Evolutionary conservation across 1,284 basidiomycete genomes (phyloP).

Genomic region (Moniliella sp.): DNA sequence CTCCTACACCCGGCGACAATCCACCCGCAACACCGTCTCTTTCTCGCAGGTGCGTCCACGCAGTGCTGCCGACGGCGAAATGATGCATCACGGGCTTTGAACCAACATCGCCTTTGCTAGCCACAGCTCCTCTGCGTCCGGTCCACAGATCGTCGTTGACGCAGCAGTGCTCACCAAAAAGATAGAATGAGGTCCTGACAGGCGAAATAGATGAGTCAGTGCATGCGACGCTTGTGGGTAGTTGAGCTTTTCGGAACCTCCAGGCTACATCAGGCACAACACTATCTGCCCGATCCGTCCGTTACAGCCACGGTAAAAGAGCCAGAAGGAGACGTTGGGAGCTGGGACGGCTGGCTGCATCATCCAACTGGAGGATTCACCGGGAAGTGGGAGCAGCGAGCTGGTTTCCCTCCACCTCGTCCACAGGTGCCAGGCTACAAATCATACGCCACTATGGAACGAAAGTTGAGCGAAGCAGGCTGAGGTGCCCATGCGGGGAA

Average conservation of each 20-base stretch:
- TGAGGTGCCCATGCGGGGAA: too few species aligned
- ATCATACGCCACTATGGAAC: too few species aligned
- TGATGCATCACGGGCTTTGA: constrained; percentile 56
- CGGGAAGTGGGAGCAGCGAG: constrained; percentile 19
- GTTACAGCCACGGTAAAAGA: too few species aligned
- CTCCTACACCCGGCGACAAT: constrained; percentile 87
- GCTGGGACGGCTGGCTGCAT: constrained; percentile 28
- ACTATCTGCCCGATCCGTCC: constrained; percentile 31
- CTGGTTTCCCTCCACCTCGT: constrained; percentile 22
- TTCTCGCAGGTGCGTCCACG: constrained; percentile 58
- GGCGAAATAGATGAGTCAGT: too few species aligned
- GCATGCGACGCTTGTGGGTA: too few species aligned
- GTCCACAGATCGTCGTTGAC: constrained; percentile 76
- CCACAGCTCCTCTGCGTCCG: constrained; percentile 67
- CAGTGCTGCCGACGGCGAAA: constrained; percentile 57
- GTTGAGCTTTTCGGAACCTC: not conserved
- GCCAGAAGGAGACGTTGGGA: constrained; percentile 32
- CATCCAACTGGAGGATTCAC: constrained; percentile 28
- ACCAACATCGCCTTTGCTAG: constrained; percentile 52
- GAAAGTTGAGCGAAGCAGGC: too few species aligned
- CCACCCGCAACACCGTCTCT: constrained; percentile 70
- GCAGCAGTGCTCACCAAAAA: too few species aligned
- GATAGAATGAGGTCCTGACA: constrained; percentile 32
- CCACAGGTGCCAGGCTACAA: too few species aligned
- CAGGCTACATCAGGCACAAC: constrained; percentile 19